These are phyloP conservation scores for Salix viminalis DNA, from an alignment of 345 rosid species.

Conservation along the genomic window DNA sequence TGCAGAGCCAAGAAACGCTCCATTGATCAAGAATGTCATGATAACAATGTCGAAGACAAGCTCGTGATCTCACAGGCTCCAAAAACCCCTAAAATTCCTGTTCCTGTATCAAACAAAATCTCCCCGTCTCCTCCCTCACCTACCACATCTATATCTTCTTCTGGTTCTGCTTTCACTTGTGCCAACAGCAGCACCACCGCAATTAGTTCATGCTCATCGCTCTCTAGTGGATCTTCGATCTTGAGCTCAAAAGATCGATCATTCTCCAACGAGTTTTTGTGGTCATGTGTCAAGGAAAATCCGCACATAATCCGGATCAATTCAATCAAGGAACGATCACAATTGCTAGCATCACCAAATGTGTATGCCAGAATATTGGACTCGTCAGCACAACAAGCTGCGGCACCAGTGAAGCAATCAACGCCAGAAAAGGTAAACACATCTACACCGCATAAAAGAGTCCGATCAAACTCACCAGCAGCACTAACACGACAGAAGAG, in stretches of 20 bases:
- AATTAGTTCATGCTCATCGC: slow-evolving; percentile 42
- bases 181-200: slow-evolving; percentile 18
- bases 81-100: slow-evolving; percentile 22
- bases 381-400: slow-evolving; percentile 13
- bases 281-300: slow-evolving; percentile 71
- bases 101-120: slow-evolving; percentile 25
- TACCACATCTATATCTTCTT: slow-evolving; percentile 26
- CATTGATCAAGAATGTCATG: slow-evolving; percentile 24
- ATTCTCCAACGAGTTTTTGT: slow-evolving; percentile 76
- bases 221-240: slow-evolving; percentile 40
- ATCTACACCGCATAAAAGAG: slow-evolving; percentile 42
- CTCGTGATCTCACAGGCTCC: slow-evolving; percentile 39
- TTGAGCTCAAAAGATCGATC: slow-evolving; percentile 56
- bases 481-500: slow-evolving; percentile 57
- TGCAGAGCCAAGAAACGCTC: slow-evolving; percentile 44
- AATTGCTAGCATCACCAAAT: slow-evolving; percentile 17
- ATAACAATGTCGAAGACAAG: slow-evolving; percentile 54
- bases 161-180: slow-evolving; percentile 33
- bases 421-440: slow-evolving; percentile 21
- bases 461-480: slow-evolving; percentile 60
- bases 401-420: slow-evolving; percentile 25
- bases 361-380: slow-evolving; percentile 12
- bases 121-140: slow-evolving; percentile 51
- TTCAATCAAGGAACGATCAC: slow-evolving; percentile 52
- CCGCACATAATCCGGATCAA: slow-evolving; percentile 59